These are phyloP conservation scores for Ascochyta rabiei DNA, from an alignment of 2,329 filamentous ascomycete genomes.

Conservation along the genomic window DNA sequence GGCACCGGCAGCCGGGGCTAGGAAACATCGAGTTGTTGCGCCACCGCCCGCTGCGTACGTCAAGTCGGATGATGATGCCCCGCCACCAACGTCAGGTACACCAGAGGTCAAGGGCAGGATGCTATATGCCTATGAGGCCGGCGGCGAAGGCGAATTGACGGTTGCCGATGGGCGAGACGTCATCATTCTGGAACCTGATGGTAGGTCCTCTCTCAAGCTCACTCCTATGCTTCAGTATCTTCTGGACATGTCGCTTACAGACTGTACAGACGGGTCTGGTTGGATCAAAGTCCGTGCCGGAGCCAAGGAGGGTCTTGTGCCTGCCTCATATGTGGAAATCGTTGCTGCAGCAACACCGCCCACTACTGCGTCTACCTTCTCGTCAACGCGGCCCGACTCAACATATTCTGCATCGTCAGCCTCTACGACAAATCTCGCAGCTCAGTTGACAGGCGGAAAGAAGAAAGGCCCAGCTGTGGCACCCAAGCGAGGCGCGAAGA, in stretches of 20 bases:
- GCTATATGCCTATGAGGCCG: conserved; percentile 85
- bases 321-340: conserved; percentile 81
- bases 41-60: conserved; percentile 86
- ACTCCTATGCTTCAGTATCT: conserved; percentile 23
- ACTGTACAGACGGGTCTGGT: conserved; percentile 76
- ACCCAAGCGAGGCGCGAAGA: conserved; percentile 88
- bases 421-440: conserved; percentile 62
- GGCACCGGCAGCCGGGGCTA: conserved; percentile 23
- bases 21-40: conserved; percentile 77
- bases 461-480: conserved; percentile 93
- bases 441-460: conserved; percentile 57
- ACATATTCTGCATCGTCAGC: conserved; percentile 80
- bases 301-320: conserved; percentile 82
- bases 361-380: conserved; percentile 42
- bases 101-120: conserved; percentile 79
- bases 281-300: conserved; percentile 86
- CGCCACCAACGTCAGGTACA: conserved; percentile 35
- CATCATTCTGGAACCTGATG: conserved; percentile 81
- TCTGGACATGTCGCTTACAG: conserved; percentile 27
- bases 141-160: conserved; percentile 78
- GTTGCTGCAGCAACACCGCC: conserved; percentile 48
- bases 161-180: conserved; percentile 82
- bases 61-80: conserved; percentile 63
- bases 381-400: conserved; percentile 56
- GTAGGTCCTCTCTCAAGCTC: conserved; percentile 60